These are phyloP conservation scores for Podospora conica DNA, from an alignment of 495 filamentous ascomycete species.

Conservation along the genomic window DNA sequence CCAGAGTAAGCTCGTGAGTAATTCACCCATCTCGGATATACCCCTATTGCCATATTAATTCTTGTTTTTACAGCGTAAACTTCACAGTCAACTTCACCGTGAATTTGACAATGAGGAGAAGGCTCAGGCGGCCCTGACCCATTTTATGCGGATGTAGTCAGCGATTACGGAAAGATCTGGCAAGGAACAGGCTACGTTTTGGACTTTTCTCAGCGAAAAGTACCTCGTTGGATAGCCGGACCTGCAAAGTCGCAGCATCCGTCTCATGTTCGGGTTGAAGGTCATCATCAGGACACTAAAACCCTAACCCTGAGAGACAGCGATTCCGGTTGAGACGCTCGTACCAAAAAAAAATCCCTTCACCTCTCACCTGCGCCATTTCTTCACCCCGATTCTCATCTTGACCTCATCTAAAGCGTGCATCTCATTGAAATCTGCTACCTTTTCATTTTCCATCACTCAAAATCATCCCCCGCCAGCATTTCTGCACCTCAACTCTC, in stretches of 20 bases:
- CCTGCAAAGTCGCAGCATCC: neutral
- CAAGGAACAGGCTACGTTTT: neutral
- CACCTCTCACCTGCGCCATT: neutral
- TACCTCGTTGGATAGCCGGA: too few relatives aligned
- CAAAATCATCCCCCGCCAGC: neutral
- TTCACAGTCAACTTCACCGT: too few relatives aligned
- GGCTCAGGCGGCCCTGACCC: too few relatives aligned
- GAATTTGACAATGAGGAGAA: too few relatives aligned
- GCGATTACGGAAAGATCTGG: too few relatives aligned
- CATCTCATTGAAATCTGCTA: neutral
- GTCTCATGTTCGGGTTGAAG: neutral
- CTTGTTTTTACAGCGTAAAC: too few relatives aligned
- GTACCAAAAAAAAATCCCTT: neutral
- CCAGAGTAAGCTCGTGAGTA: too few relatives aligned
- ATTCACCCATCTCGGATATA: too few relatives aligned
- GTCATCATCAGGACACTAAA: neutral
- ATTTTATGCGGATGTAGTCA: too few relatives aligned
- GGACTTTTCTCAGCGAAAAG: too few relatives aligned
- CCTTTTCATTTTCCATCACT: neutral
- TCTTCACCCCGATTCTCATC: neutral
- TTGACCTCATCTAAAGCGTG: neutral
- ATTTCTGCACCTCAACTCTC: neutral
- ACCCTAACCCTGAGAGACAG: neutral
- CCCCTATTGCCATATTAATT: too few relatives aligned
- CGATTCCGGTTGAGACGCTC: neutral